Evolutionary conservation across 2,329 filamentous ascomycete genomes (phyloP).

Genomic region (Aspergillus clavatus): DNA sequence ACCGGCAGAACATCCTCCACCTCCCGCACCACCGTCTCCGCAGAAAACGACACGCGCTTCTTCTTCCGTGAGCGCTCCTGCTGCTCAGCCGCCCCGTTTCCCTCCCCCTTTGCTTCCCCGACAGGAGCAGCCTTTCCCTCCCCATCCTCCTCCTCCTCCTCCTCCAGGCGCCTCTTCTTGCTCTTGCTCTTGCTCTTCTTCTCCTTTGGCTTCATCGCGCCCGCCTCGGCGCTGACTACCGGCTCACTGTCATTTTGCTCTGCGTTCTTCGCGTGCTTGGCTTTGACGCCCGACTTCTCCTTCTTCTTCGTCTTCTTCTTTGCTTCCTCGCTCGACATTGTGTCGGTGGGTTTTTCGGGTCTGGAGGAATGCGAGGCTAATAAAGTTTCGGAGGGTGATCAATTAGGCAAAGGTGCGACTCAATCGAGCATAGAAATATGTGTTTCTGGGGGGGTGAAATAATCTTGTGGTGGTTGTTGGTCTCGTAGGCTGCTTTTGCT

Average conservation of each 20-base stretch:
- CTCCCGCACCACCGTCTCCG: constrained; percentile 57
- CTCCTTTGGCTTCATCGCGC: neutral
- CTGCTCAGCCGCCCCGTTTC: neutral
- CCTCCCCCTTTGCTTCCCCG: too few relatives aligned
- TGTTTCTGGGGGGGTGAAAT: too few relatives aligned
- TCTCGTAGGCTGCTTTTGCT: too few relatives aligned
- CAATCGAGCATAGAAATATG: too few relatives aligned
- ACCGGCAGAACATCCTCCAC: constrained; percentile 1
- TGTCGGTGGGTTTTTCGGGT: neutral
- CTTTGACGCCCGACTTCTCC: too few relatives aligned
- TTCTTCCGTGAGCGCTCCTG: constrained; percentile 19
- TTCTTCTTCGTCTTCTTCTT: too few relatives aligned
- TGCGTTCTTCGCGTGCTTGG: neutral
- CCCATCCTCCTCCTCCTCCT: constrained; percentile 16
- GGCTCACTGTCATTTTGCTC: constrained; percentile 1
- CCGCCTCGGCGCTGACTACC: constrained; percentile 1
- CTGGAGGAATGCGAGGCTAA: neutral
- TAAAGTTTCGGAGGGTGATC: too few relatives aligned
- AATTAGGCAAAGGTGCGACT: too few relatives aligned
- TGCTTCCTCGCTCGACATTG: constrained; percentile 21
- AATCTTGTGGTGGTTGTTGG: too few relatives aligned
- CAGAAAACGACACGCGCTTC: constrained; percentile 62
- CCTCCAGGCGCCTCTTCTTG: constrained; percentile 7
- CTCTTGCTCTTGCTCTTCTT: constrained; percentile 8
- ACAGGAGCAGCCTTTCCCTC: constrained; percentile 8